phyloP scores from a whole-genome alignment of 805 yeast species.

The Candida succiphila region DNA sequence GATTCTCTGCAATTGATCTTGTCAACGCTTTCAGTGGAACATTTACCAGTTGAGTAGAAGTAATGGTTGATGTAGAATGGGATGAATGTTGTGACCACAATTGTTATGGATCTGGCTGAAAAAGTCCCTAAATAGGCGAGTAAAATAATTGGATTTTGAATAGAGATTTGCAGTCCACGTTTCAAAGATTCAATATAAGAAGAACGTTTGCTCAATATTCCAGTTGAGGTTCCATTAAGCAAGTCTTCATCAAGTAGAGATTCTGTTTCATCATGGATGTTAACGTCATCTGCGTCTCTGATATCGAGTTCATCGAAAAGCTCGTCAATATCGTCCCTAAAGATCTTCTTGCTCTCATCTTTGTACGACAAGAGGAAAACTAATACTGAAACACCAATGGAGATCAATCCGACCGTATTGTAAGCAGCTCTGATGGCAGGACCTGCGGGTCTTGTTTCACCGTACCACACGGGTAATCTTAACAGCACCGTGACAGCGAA shows the following conservation, averaged over 20 bases:
- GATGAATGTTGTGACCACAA: constrained; percentile 46
- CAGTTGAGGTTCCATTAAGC: constrained; percentile 5
- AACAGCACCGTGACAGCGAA: constrained; percentile 46
- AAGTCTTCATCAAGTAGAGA: constrained; percentile 7
- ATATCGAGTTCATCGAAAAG: constrained; percentile 20
- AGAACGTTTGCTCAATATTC: constrained; percentile 6
- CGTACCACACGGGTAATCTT: constrained; percentile 46
- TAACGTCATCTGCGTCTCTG: constrained; percentile 15
- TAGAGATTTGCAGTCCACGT: constrained; percentile 38
- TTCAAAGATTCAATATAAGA: constrained; percentile 31
- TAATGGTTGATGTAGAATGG: constrained; percentile 54
- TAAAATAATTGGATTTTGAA: constrained; percentile 34
- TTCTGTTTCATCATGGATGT: constrained; percentile 6
- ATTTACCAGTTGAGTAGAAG: constrained; percentile 40
- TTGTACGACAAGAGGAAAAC: constrained; percentile 37
- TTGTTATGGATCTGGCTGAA: constrained; percentile 55
- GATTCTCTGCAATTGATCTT: constrained; percentile 48
- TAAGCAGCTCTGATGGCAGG: constrained; percentile 39
- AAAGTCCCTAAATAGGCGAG: constrained; percentile 54
- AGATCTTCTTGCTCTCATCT: constrained; percentile 23
- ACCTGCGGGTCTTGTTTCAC: constrained; percentile 27
- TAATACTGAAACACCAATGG: constrained; percentile 28
- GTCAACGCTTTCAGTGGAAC: constrained; percentile 22
- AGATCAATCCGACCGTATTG: constrained; percentile 32
- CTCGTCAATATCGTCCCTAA: constrained; percentile 20